phyloP scores from a whole-genome alignment of 139 green algal species.

The Coccomyxa sp. region DNA sequence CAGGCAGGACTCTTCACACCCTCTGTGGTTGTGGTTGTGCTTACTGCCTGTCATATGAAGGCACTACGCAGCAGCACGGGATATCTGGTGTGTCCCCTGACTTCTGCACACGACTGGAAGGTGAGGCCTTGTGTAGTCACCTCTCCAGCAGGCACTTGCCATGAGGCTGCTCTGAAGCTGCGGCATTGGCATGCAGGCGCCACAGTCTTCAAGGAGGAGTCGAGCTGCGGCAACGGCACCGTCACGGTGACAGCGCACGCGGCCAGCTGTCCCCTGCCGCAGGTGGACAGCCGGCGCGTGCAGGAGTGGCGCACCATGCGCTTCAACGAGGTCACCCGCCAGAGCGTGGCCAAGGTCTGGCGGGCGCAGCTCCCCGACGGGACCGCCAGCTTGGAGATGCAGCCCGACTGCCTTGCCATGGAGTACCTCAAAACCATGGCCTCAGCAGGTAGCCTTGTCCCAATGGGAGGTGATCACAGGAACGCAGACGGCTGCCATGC shows the following conservation, averaged over 20 bases:
- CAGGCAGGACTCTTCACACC: conserved; percentile 16
- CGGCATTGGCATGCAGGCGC: not conserved
- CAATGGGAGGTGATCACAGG: not conserved
- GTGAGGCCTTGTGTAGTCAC: too few relatives aligned
- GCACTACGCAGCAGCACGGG: too few relatives aligned
- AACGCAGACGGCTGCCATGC: not conserved
- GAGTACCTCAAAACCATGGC: conserved; percentile 58
- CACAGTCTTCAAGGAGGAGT: conserved; percentile 27
- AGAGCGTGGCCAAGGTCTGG: conserved; percentile 43
- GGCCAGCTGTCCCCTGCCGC: not conserved
- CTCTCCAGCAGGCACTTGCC: too few relatives aligned
- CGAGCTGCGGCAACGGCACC: conserved; percentile 31
- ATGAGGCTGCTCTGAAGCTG: too few relatives aligned
- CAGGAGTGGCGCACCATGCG: conserved; percentile 57
- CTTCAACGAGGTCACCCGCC: conserved; percentile 55
- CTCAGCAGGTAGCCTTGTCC: conserved; percentile 24
- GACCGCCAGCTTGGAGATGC: not conserved
- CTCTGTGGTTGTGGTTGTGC: too few relatives aligned
- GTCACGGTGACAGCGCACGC: conserved; percentile 45
- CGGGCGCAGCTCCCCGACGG: not conserved
- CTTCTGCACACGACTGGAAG: too few relatives aligned
- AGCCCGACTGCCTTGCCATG: conserved; percentile 42
- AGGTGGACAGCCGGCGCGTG: not conserved
- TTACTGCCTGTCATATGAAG: too few relatives aligned
- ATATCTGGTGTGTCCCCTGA: too few relatives aligned